These are phyloP conservation scores for Termitomyces sp. DNA, from an alignment of 1,284 basidiomycete genomes.

Conservation along the genomic window DNA sequence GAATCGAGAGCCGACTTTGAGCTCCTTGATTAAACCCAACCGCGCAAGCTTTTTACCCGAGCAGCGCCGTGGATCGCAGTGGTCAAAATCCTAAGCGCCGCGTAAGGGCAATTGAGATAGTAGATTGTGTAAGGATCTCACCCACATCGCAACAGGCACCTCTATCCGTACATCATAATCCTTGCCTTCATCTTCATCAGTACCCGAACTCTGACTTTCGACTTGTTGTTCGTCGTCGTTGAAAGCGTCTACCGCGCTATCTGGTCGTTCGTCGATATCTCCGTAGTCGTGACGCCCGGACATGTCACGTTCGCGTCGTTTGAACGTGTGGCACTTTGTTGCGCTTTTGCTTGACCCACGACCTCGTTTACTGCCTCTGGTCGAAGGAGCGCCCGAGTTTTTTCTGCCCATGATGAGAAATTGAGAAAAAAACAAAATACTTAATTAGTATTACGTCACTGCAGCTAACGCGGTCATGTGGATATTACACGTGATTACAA, in stretches of 20 bases:
- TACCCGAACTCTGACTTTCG: conserved; percentile 21
- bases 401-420: conserved; percentile 36
- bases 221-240: conserved; percentile 27
- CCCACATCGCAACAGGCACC: conserved; percentile 82
- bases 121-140: conserved; percentile 31
- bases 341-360: conserved; percentile 23
- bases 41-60: conserved; percentile 92
- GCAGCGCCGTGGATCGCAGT: conserved; percentile 93
- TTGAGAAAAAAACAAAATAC: background rate
- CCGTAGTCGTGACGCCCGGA: conserved; percentile 6
- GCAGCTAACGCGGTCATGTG: conserved; percentile 7
- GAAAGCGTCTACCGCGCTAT: conserved; percentile 45
- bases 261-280: conserved; percentile 34
- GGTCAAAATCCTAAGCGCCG: conserved; percentile 80
- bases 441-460: background rate
- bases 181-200: conserved; percentile 7
- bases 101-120: background rate
- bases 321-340: conserved; percentile 15
- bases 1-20: conserved; percentile 84
- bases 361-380: conserved; percentile 22
- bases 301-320: conserved; percentile 22
- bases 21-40: conserved; percentile 79
- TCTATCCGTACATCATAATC: conserved; percentile 30
- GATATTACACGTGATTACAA: background rate
- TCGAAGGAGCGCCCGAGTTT: conserved; percentile 24